Evolutionary conservation across 129 eudicot genomes (phyloP).

Genomic region (Lactuca sativa): DNA sequence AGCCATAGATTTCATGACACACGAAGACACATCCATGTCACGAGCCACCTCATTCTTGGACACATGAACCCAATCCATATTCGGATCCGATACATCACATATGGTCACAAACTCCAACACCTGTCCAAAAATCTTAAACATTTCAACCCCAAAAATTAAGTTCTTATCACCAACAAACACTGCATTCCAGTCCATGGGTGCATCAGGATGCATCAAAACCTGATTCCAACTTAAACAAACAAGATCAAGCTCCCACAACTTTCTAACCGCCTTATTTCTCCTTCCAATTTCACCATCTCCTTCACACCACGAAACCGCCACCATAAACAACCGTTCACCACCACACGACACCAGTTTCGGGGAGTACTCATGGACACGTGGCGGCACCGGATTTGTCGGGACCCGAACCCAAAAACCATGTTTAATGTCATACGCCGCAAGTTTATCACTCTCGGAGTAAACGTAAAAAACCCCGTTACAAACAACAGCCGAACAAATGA

Average conservation of each 20-base stretch:
- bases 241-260: slow-evolving; percentile 88
- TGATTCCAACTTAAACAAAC: slow-evolving; percentile 47
- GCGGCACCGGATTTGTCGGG: slow-evolving; percentile 49
- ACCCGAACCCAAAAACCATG: slow-evolving; percentile 68
- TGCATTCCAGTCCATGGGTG: slow-evolving; percentile 98
- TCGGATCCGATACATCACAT: slow-evolving; percentile 48
- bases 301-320: slow-evolving; percentile 92
- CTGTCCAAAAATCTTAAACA: slow-evolving; percentile 96
- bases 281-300: slow-evolving; percentile 94
- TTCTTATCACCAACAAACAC: slow-evolving; percentile 63
- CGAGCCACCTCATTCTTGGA: slow-evolving; percentile 75
- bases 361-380: slow-evolving; percentile 74
- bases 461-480: slow-evolving; percentile 59
- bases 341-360: slow-evolving; percentile 65
- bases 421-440: slow-evolving; percentile 66
- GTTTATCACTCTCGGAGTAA: slow-evolving; percentile 72
- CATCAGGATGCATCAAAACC: slow-evolving; percentile 78
- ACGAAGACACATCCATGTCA: slow-evolving; percentile 70
- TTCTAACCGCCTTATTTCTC: slow-evolving; percentile 85
- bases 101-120: slow-evolving; percentile 80
- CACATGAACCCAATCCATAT: slow-evolving; percentile 61
- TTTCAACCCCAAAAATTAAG: slow-evolving; percentile 75
- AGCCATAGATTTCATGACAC: slow-evolving; percentile 68
- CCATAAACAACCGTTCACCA: slow-evolving; percentile 57
- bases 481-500: slow-evolving; percentile 61